Evolutionary conservation across 2,329 filamentous ascomycete species (phyloP).

Genomic region (Zymoseptoria passerinii): DNA sequence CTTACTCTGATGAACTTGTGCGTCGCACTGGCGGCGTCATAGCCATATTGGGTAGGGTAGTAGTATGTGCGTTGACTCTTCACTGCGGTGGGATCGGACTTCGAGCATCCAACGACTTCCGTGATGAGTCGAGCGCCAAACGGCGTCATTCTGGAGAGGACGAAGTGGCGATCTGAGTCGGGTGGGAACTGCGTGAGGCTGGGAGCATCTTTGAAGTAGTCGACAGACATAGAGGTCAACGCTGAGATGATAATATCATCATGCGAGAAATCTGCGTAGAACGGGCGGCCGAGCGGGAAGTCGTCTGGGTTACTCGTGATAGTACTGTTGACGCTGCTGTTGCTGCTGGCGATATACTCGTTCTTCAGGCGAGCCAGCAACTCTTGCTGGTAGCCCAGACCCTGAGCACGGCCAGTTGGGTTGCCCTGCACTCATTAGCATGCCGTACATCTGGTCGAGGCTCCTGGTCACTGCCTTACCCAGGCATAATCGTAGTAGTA

Average conservation of each 20-base stretch:
- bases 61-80: conserved; percentile 36
- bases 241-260: conserved; percentile 46
- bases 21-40: conserved; percentile 32
- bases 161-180: conserved; percentile 28
- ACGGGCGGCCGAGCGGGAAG: conserved; percentile 42
- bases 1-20: conserved; percentile 40
- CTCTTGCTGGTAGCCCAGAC: conserved; percentile 47
- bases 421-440: conserved; percentile 25
- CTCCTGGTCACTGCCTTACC: background rate
- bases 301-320: conserved; percentile 38
- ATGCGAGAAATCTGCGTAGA: conserved; percentile 48
- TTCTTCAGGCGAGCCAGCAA: conserved; percentile 42
- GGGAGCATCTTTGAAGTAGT: conserved; percentile 46
- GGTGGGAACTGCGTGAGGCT: conserved; percentile 37
- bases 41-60: conserved; percentile 39
- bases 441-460: background rate
- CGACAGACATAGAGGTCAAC: conserved; percentile 45
- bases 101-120: conserved; percentile 47
- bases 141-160: background rate
- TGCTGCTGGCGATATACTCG: conserved; percentile 40
- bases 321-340: conserved; percentile 46
- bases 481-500: conserved; percentile 39
- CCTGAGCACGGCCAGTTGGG: conserved; percentile 45
- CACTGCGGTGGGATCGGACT: conserved; percentile 33
- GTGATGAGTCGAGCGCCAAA: conserved; percentile 43